Base-by-base conservation (phyloP, 176 grass and related monocot species). In the Stipa capillata region DNA sequence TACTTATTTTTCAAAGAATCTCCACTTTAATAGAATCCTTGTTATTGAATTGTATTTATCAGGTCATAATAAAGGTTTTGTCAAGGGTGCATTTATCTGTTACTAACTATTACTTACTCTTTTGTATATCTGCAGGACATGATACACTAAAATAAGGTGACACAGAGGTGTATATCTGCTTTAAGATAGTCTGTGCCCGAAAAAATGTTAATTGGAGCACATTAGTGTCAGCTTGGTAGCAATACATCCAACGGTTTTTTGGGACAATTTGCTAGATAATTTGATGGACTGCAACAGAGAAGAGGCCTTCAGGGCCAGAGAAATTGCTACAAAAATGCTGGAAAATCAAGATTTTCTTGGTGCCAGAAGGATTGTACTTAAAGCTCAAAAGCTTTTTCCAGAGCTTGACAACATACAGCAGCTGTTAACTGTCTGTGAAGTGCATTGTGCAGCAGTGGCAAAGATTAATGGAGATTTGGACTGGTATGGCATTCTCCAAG, bases 261-360 rank as follows among this genome's bases (percentile, higher is more conserved):
- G 73, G 41, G 74, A 15, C 37, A 55, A 45, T 57, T 79, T 47
- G 34, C 58, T 57, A 31, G 33, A 64, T 6, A 65, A 25, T 16
- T 6, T 81, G 72, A 92, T 96, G 89, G 89, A 92, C 66, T 90
- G 78, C 63, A 92, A 92, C 79, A 90, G 85, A 73, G 85, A 90
- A 86, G 89, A 96, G 59, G 84, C 87, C 14, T 8, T 86, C 35
- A 86, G 69, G 64, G 93, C 90, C 35, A 96, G 33, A 76, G 85
- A 83, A 33, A 73, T 96, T 81, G 93, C 89, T 18, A 32, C 85
- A 76, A 87, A 87, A 58, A 94, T 64, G 70, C 71, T 95, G 63
- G 60, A 75, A 24, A 56, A 73, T 24, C 85, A 76, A 77, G 84
- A 92, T 48, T 95, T 85, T 77, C 31, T 35, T n/a, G n/a, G n/a